These are phyloP conservation scores for Termitomyces sp. DNA, from an alignment of 768 basidiomycete species.

Conservation along the genomic window DNA sequence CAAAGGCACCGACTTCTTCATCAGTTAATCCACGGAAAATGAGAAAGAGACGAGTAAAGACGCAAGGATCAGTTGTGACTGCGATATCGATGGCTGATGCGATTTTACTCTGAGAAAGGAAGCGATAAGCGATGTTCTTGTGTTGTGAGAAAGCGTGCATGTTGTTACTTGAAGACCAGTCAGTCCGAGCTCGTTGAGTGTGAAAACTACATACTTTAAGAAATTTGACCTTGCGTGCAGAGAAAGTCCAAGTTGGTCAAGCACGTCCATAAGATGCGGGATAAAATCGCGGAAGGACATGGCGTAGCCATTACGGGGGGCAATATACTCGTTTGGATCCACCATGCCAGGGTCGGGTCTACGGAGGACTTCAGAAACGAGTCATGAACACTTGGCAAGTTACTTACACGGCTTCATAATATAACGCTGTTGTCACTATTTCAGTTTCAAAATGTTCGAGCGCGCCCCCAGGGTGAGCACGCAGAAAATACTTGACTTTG, in stretches of 20 bases:
- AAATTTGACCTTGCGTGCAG: slow-evolving; percentile 77
- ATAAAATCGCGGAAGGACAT: slow-evolving; percentile 81
- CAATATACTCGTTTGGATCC: slow-evolving; percentile 74
- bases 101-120: slow-evolving; percentile 72
- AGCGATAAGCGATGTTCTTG: slow-evolving; percentile 89
- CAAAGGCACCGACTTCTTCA: slow-evolving; percentile 71
- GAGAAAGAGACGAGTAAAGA: slow-evolving; percentile 81
- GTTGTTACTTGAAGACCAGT: slow-evolving; percentile 53
- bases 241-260: slow-evolving; percentile 82
- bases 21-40: slow-evolving; percentile 81
- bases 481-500: slow-evolving; percentile 78
- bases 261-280: slow-evolving; percentile 73
- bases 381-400: neutral
- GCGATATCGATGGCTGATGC: slow-evolving; percentile 85
- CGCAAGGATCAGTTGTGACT: slow-evolving; percentile 73
- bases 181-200: neutral
- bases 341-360: slow-evolving; percentile 77
- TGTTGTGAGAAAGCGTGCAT: slow-evolving; percentile 67
- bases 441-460: slow-evolving; percentile 84
- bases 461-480: slow-evolving; percentile 81
- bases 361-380: neutral
- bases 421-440: slow-evolving; percentile 72
- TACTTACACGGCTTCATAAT: slow-evolving; percentile 81
- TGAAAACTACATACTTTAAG: slow-evolving; percentile 69
- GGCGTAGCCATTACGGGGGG: slow-evolving; percentile 78